These are phyloP conservation scores for Xylariaceae sp. DNA, from an alignment of 2,329 filamentous ascomycete species.

Conservation along the genomic window DNA sequence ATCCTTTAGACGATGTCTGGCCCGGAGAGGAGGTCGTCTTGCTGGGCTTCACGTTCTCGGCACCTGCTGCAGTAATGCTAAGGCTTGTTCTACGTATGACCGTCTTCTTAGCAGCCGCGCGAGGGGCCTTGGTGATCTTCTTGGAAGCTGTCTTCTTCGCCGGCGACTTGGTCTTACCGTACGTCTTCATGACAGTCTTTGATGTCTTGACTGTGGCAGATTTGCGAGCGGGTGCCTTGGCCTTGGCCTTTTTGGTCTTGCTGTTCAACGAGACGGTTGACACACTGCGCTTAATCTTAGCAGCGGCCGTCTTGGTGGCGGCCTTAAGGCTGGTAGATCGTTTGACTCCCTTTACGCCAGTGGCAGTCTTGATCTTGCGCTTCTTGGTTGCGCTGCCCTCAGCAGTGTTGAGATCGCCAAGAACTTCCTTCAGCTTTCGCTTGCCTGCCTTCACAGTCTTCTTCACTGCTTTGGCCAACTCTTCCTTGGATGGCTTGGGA, in stretches of 20 bases:
- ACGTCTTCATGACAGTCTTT: conserved; percentile 29
- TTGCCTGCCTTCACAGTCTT: conserved; percentile 48
- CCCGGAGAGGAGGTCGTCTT: conserved; percentile 8
- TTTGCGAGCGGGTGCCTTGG: conserved; percentile 22
- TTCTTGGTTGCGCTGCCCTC: conserved; percentile 38
- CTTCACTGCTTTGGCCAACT: conserved; percentile 32
- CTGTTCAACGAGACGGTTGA: conserved; percentile 39
- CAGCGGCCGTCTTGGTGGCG: conserved; percentile 34
- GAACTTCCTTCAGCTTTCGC: conserved; percentile 54
- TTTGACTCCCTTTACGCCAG: conserved; percentile 32
- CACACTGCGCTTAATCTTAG: conserved; percentile 39
- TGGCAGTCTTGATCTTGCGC: conserved; percentile 44
- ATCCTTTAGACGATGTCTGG: conserved; percentile 8
- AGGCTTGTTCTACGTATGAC: conserved; percentile 19
- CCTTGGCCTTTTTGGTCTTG: conserved; percentile 30
- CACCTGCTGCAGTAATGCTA: conserved; percentile 25
- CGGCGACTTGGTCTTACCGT: conserved; percentile 27
- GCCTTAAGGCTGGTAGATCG: conserved; percentile 32
- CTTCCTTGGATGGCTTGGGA: conserved; percentile 44
- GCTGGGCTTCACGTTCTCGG: conserved; percentile 13
- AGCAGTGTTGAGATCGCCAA: conserved; percentile 39
- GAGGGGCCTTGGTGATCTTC: background rate
- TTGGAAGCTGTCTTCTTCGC: conserved; percentile 11
- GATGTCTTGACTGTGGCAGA: conserved; percentile 27
- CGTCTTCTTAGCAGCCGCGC: conserved; percentile 18